These are phyloP conservation scores for Metschnikowia amazonensis DNA, from an alignment of 805 yeast species.

Conservation along the genomic window DNA sequence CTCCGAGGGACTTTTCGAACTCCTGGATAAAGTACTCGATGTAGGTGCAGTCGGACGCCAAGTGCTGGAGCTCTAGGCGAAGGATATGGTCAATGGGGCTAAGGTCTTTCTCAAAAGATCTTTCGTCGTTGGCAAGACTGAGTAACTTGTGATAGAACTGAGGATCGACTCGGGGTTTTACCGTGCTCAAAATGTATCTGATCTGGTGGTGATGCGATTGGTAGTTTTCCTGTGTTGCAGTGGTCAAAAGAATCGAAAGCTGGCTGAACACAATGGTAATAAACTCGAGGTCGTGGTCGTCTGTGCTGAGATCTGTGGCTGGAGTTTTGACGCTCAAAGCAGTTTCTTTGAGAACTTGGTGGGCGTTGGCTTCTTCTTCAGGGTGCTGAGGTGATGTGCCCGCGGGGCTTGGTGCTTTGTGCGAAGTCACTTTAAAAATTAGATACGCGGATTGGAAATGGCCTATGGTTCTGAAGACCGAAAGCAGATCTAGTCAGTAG, in stretches of 20 bases:
- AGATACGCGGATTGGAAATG: slow-evolving; percentile 3
- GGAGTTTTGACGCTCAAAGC: slow-evolving; percentile 7
- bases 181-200: slow-evolving; percentile 36
- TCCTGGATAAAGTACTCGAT: slow-evolving; percentile 23
- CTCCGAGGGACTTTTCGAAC: slow-evolving; percentile 20
- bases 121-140: slow-evolving; percentile 9
- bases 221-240: slow-evolving; percentile 40
- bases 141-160: slow-evolving; percentile 14
- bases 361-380: slow-evolving; percentile 8
- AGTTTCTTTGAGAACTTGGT: slow-evolving; percentile 10
- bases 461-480: slow-evolving; percentile 8
- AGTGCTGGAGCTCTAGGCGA: slow-evolving; percentile 22
- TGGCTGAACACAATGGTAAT: slow-evolving; percentile 47
- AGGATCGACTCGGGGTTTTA: slow-evolving; percentile 10
- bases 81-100: slow-evolving; percentile 26
- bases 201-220: slow-evolving; percentile 42
- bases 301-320: not conserved
- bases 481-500: slow-evolving; percentile 40
- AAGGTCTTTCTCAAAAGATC: slow-evolving; percentile 6
- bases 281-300: slow-evolving; percentile 15
- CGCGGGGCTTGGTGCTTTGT: slow-evolving; percentile 34
- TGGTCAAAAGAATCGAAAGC: slow-evolving; percentile 47
- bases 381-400: slow-evolving; percentile 26
- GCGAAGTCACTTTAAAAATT: slow-evolving; percentile 32
- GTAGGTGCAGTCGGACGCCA: slow-evolving; percentile 26